Base-by-base conservation (phyloP, 768 basidiomycete genomes). In the Termitomyces eurrhizus region DNA sequence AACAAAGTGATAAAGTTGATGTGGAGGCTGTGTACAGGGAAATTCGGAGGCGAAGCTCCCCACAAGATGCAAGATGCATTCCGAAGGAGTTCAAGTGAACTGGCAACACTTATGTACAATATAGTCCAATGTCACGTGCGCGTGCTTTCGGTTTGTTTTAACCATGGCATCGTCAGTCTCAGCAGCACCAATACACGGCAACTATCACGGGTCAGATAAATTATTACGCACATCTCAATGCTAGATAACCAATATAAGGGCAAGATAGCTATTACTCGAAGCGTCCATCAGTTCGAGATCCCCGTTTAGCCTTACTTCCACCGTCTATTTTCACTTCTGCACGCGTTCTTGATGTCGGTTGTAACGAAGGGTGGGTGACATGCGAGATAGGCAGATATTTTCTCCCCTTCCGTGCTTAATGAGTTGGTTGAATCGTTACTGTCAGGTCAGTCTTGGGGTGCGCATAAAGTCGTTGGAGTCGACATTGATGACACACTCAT, bases 351-450 rank as follows among this genome's bases (percentile, higher is more conserved):
- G 93, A 96, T 72, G 74, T 95, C 0, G 93, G 93, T 0, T 92
- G 91, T 69, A 96, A 95, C 70, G 87, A 92, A 67, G 93, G 93
- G 8, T 84, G 82, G 80, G 86, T 95, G 39, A 88, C 90, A 1
- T 89, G 89, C 68, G 91, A 95, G 70, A 85, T 95, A n/a, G 93
- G 93, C 88, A 63, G 52, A 77, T 51, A 2, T 39, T 36, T n/a
- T 18, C 5, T 26, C 13, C 24, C 29, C 33, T 36, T 16, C 4
- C 8, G 8, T 1, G n/a, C 9, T n/a, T 16, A 7, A 44, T 21
- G 11, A 24, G 11, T 7, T 14, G 13, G 39, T 46, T 53, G 39
- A 52, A 52, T 39, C 39, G 0, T 13, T 5, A 12, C 32, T 2
- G 46, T 26, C 62, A 92, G 92, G 88, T 32, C 92, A 91, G 68